Percentiles rank a stretch among this genome's conserved stretches.
These are phyloP conservation scores for Yamadazyma triangularis DNA, from an alignment of 1,139 yeast species.

Conservation along the genomic window DNA sequence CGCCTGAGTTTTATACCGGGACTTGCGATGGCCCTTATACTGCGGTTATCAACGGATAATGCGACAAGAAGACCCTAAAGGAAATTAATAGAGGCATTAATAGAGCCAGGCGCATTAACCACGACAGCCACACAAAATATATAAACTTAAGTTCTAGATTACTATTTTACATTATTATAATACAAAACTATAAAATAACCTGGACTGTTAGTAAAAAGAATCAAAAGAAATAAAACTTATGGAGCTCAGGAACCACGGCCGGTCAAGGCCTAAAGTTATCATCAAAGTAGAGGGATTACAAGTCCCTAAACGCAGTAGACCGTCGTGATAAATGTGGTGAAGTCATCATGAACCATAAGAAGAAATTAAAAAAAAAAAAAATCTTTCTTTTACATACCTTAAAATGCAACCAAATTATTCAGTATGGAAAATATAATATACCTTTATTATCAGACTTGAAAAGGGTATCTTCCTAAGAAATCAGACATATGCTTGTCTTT, in stretches of 20 bases:
- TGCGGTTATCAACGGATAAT: too few species aligned
- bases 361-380: conserved; percentile 1
- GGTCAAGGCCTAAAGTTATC: conserved; percentile 94
- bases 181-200: background rate
- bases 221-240: background rate
- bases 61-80: too few species aligned
- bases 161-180: too few species aligned
- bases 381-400: background rate
- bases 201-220: conserved; percentile 1
- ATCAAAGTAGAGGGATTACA: conserved; percentile 81
- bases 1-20: too few species aligned
- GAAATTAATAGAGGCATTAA: too few species aligned
- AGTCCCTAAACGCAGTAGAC: conserved; percentile 91
- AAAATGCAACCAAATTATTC: conserved; percentile 2
- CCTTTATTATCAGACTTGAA: conserved; percentile 56
- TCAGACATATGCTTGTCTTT: conserved; percentile 99
- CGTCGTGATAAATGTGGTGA: conserved; percentile 96
- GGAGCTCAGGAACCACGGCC: conserved; percentile 85
- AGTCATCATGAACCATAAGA: conserved; percentile 73
- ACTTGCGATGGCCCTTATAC: too few species aligned
- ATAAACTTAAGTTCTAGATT: too few species aligned
- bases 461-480: conserved; percentile 55
- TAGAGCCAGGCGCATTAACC: too few species aligned
- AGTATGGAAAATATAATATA: conserved; percentile 12
- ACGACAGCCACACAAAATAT: too few species aligned